Base-by-base conservation (phyloP, 2,329 filamentous ascomycete species). In the Alternaria consortialis region DNA sequence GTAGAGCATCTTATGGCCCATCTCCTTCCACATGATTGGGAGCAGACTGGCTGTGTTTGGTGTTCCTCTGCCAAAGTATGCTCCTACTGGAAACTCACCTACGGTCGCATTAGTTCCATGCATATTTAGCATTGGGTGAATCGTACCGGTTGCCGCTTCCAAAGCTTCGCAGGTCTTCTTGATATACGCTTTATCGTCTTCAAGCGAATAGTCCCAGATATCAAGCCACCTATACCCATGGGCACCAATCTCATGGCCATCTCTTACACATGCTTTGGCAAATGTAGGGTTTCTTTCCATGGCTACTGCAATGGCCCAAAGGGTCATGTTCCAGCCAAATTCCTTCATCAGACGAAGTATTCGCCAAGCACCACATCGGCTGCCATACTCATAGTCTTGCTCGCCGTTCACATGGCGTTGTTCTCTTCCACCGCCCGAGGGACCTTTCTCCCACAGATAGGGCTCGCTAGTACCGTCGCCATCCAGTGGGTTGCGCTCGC, bases 171-270 rank as follows among this genome's bases (percentile, higher is more conserved):
- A 80, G 23, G 73, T 79, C 62, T 81, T 79, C 37, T 77, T 79
- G 60, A 85, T 82, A 63, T 83, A 82, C 34, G 81, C 76, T 64
- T 82, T 83, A 58, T 85, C 83, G 53, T 81, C 77, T 50, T 85
- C 82, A 7, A 81, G 65, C 0, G 75, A 72, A 53, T 84, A 77
- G 57, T 82, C 77, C 69, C 83, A 82, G 64, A 84, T 82, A 57
- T 84, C 82, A 25, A 84, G 75, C 84, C 84, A 85, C 15, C 84
- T 76, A 56, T 84, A 83, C 2, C 80, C 83, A 65, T 85, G 84
- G 1, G 76, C 80, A 2, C 83, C 83, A 39, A 85, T 78, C 54
- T 85, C 84, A 66, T 85, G 83, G 2, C 84, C 83, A 48, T 81
- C 77, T 47, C 84, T 80, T 1, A 85, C 82, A 63, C 56, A 58